phyloP scores from a whole-genome alignment of 306 rosid genomes.

The Senna siamea region DNA sequence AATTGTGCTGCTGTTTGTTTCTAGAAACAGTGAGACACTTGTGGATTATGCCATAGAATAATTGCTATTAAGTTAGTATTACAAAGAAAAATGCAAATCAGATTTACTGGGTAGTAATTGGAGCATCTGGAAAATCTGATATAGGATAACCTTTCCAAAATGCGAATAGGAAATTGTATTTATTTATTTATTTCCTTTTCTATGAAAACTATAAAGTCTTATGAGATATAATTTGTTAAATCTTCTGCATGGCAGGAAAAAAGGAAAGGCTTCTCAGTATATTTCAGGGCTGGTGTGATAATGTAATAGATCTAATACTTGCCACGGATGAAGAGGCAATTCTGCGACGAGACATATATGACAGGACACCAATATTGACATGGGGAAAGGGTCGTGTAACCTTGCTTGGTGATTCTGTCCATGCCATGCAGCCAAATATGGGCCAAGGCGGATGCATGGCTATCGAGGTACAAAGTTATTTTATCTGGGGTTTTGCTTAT shows the following conservation, averaged over 20 bases:
- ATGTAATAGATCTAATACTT: constrained; percentile 74
- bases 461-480: constrained; percentile 67
- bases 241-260: constrained; percentile 58
- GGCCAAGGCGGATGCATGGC: constrained; percentile 99
- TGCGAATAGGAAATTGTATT: not conserved
- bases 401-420: constrained; percentile 94
- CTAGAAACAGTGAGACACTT: too few relatives aligned
- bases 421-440: constrained; percentile 99
- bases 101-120: not conserved
- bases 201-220: not conserved
- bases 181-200: constrained; percentile 10
- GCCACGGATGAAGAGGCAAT: constrained; percentile 86
- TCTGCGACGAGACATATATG: constrained; percentile 94
- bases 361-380: constrained; percentile 70
- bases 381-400: constrained; percentile 97
- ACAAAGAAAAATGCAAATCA: constrained; percentile 1
- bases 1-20: too few relatives aligned
- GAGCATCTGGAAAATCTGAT: constrained; percentile 1
- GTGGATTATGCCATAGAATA: constrained; percentile 22
- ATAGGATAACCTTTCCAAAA: not conserved
- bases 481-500: not conserved
- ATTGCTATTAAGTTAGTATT: not conserved
- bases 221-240: not conserved
- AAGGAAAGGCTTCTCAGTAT: constrained; percentile 75
- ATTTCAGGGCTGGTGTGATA: constrained; percentile 96